Evolutionary conservation across 805 yeast species (phyloP), one percentile per base, ranked within the genome.

Genomic region (Hermanozyma aechmeae): DNA sequence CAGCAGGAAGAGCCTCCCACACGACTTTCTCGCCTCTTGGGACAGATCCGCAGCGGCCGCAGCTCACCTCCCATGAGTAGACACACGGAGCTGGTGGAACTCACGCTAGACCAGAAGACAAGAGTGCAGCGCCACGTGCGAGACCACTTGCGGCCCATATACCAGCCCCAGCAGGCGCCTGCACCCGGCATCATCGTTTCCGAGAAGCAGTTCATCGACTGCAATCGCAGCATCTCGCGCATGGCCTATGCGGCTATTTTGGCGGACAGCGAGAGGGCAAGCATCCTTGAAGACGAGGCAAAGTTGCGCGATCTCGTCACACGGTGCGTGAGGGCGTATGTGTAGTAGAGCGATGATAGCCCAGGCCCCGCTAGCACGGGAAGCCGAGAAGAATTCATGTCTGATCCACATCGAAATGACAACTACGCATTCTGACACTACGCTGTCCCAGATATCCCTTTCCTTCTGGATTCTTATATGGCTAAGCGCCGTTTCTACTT

Each of bases 151-250:
- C 56, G 73, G 27, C 70, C 72, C 2, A 48, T 66, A 16, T 75
- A 72, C 43, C 50, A 56, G 12, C 50, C 54, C 6, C 19, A 18
- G 11, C 17, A 4, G 4, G 56, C 57, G 1, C 33, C 32, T 4
- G 25, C 59, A 4, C 22, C 24, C 4, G 30, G 31, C 9, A 28
- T 39, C 13, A 58, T 60, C 10, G 39, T 33, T 4, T 30, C 51
- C 4, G 66, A 61, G 35, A 44, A 42, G 8, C 53, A 51, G 28
- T 83, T 76, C 46, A 78, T 84, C 3, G 50, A 48, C 11, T 63
- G 81, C 31, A 82, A 82, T 51, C 72, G 71, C 53, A 54, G 53
- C 3, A 75, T 80, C 5, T 78, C 87, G 10, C 61, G 83, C 29
- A 55, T 57, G 24, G 48, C 80, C 13, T 82, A 83, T 46, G 52